A percentile compares a stretch with the other conserved stretches of the same genome.
These are phyloP conservation scores for Fraxinus latifolia DNA, from an alignment of 305 asterid genomes.

Conservation along the genomic window DNA sequence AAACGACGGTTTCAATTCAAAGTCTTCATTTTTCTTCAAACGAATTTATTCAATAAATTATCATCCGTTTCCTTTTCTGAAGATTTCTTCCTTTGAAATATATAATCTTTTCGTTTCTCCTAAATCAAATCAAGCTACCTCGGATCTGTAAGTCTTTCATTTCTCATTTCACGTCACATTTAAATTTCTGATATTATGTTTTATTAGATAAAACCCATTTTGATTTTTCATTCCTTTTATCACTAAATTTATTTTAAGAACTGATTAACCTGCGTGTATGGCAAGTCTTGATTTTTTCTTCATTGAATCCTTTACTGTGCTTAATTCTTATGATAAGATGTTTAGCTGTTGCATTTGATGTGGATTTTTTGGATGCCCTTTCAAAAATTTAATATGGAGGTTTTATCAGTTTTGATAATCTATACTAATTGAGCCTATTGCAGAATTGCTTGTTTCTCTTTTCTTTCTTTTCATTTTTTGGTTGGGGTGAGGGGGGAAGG, in stretches of 20 bases:
- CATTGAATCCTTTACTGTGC: neutral
- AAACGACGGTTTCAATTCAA: slow-evolving; percentile 36
- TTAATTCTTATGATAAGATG: neutral
- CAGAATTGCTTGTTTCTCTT: neutral
- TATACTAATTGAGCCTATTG: neutral
- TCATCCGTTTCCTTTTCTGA: slow-evolving; percentile 1
- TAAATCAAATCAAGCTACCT: slow-evolving; percentile 5
- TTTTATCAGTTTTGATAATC: neutral
- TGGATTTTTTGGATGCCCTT: neutral
- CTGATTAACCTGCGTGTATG: neutral
- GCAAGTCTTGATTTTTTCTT: neutral
- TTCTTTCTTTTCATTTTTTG: neutral
- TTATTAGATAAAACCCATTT: neutral
- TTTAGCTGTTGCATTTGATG: neutral
- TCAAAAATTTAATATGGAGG: neutral
- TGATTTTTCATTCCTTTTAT: neutral
- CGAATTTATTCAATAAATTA: neutral
- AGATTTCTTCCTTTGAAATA: slow-evolving; percentile 8
- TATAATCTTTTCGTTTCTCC: neutral
- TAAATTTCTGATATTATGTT: neutral
- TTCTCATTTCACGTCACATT: neutral
- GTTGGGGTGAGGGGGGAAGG: neutral
- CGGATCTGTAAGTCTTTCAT: slow-evolving; percentile 22
- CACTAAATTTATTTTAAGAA: neutral
- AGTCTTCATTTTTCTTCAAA: slow-evolving; percentile 20